Evolutionary conservation across 129 eudicot genomes (phyloP).

Genomic region (Chrysanthemum makinoi): DNA sequence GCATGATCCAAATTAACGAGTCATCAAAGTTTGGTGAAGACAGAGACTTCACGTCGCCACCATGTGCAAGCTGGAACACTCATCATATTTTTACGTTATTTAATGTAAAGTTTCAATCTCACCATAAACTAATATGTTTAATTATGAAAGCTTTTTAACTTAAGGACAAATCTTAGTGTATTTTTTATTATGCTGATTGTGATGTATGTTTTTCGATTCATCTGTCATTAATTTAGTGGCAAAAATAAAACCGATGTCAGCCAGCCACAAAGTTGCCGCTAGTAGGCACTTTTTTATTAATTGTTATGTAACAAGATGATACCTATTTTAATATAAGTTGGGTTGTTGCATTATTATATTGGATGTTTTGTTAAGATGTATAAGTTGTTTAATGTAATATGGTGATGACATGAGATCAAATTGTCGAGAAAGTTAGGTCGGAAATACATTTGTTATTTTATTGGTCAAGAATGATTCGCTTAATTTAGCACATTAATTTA

Average conservation of each 20-base stretch:
- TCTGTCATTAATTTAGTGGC: neutral
- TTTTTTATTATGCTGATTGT: constrained; percentile 1
- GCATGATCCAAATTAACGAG: neutral
- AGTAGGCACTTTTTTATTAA: no score
- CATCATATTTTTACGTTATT: neutral
- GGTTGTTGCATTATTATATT: no score
- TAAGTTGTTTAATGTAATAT: no score
- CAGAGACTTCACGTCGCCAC: constrained; percentile 23
- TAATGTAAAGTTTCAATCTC: constrained; percentile 8
- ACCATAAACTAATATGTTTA: neutral
- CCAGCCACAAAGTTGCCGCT: constrained; percentile 10
- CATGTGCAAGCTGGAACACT: constrained; percentile 21
- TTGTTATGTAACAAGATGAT: neutral
- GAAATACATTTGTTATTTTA: no score
- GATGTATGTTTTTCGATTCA: neutral
- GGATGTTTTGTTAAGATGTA: no score
- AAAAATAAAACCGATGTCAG: neutral
- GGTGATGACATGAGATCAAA: no score
- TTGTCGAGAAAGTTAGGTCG: no score
- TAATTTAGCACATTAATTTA: no score
- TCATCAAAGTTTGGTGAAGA: constrained; percentile 13
- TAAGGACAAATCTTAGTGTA: constrained; percentile 3
- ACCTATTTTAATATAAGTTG: no score
- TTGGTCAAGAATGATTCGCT: no score
- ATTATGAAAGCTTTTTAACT: neutral